phyloP scores from a whole-genome alignment of 2,329 filamentous ascomycete species.

The Trichoderma sp. region DNA sequence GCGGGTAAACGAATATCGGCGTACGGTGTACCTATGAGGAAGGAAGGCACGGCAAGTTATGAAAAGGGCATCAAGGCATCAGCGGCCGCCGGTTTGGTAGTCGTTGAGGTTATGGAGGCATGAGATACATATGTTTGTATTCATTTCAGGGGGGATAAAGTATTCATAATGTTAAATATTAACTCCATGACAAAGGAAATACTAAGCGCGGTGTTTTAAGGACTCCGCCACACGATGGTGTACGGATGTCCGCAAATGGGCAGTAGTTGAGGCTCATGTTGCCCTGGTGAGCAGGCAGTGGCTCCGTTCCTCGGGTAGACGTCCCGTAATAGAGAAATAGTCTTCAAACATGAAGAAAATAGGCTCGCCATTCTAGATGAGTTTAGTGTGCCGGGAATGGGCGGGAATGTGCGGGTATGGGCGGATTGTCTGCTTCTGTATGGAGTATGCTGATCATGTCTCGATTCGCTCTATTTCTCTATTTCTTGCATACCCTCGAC shows the following conservation, averaged over 20 bases:
- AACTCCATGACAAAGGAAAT: not conserved
- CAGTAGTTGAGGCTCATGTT: not conserved
- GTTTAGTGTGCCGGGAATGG: no score
- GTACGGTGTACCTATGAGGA: not conserved
- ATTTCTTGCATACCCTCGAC: not conserved
- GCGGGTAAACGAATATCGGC: slow-evolving; percentile 10
- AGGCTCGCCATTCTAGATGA: no score
- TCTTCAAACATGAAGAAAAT: not conserved
- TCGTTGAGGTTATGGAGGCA: not conserved
- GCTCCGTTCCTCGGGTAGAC: not conserved
- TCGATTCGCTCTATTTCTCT: not conserved
- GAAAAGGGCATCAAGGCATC: not conserved
- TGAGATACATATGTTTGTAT: not conserved
- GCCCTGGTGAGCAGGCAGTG: not conserved
- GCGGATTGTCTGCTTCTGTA: not conserved
- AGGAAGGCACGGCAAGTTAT: not conserved
- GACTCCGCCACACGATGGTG: not conserved
- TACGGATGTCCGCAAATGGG: not conserved
- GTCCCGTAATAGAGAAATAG: not conserved
- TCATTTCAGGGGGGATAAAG: not conserved
- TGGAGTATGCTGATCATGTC: not conserved
- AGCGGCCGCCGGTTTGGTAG: not conserved
- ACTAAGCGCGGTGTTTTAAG: not conserved
- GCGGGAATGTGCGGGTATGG: no score
- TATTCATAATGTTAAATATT: not conserved